phyloP scores from a whole-genome alignment of 345 rosid genomes.

The Salix caprea region DNA sequence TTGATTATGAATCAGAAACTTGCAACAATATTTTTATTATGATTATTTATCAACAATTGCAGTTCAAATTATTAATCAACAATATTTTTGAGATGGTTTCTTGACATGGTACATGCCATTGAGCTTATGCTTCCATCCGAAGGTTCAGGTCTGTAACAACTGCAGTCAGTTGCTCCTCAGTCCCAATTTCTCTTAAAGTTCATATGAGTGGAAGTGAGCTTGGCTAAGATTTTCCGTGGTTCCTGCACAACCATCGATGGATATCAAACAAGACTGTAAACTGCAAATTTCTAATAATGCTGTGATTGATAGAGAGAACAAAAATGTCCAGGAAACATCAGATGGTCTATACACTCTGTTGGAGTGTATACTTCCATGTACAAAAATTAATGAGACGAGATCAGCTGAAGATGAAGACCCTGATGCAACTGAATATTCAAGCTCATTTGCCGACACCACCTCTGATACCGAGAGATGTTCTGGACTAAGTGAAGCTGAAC shows the following conservation, averaged over 20 bases:
- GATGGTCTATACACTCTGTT: conserved; percentile 24
- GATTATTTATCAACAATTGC: no score
- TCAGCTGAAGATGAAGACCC: conserved; percentile 46
- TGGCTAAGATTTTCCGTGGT: conserved; percentile 24
- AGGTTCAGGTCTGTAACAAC: no score
- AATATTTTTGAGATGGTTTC: no score
- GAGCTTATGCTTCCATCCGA: not conserved
- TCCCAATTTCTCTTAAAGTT: not conserved
- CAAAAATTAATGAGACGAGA: conserved; percentile 13
- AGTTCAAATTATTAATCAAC: no score
- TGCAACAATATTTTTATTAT: no score
- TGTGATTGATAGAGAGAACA: conserved; percentile 33
- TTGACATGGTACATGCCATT: no score
- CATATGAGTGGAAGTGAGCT: conserved; percentile 5
- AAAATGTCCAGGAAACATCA: conserved; percentile 17
- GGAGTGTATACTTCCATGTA: conserved; percentile 22
- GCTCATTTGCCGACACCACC: conserved; percentile 51
- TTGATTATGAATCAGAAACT: no score
- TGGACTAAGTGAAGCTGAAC: conserved; percentile 69
- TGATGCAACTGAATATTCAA: conserved; percentile 56
- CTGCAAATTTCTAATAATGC: conserved; percentile 17
- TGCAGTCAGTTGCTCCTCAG: not conserved
- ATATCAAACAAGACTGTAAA: conserved; percentile 32
- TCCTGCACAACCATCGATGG: conserved; percentile 35
- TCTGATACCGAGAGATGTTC: conserved; percentile 46